A percentile compares a stretch with the other conserved stretches of the same genome.
These are phyloP conservation scores for Epichloe coenophiala DNA, from an alignment of 2,329 filamentous ascomycete genomes.

Conservation along the genomic window DNA sequence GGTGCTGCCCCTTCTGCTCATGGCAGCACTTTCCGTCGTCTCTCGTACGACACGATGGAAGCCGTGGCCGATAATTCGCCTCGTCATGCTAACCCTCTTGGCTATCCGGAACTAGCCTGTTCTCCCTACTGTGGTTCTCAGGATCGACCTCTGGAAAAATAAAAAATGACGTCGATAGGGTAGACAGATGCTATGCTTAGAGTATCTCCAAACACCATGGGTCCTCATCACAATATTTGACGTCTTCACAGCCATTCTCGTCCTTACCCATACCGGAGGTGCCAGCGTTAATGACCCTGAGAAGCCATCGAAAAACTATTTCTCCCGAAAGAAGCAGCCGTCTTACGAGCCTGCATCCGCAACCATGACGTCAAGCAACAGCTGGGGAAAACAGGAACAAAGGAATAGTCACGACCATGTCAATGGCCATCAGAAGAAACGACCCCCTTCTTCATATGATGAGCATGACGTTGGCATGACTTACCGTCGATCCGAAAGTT, in stretches of 20 bases:
- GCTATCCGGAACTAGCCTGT: constrained; percentile 17
- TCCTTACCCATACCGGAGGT: too few species aligned
- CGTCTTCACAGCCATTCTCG: too few species aligned
- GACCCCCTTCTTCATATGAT: not conserved
- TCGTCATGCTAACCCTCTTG: constrained; percentile 16
- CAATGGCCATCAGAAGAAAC: not conserved
- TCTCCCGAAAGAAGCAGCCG: constrained; percentile 5
- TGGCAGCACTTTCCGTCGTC: too few species aligned
- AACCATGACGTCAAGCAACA: not conserved
- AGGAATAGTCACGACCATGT: not conserved
- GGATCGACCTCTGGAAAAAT: too few species aligned
- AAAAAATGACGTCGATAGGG: too few species aligned
- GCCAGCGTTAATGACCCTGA: not conserved
- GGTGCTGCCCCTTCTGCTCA: too few species aligned
- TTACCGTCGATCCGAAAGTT: not conserved
- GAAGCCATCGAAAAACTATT: constrained; percentile 3
- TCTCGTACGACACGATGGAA: constrained; percentile 18
- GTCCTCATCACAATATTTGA: too few species aligned
- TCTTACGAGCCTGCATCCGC: constrained; percentile 7
- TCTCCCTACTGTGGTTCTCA: not conserved
- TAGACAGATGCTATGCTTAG: too few species aligned
- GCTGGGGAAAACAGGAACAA: not conserved
- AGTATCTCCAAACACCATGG: too few species aligned
- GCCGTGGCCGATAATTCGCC: constrained; percentile 19
- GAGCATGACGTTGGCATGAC: not conserved